Evolutionary conservation across 139 green algal species (phyloP).

Genomic region (Zygnema circumcarinatum): DNA sequence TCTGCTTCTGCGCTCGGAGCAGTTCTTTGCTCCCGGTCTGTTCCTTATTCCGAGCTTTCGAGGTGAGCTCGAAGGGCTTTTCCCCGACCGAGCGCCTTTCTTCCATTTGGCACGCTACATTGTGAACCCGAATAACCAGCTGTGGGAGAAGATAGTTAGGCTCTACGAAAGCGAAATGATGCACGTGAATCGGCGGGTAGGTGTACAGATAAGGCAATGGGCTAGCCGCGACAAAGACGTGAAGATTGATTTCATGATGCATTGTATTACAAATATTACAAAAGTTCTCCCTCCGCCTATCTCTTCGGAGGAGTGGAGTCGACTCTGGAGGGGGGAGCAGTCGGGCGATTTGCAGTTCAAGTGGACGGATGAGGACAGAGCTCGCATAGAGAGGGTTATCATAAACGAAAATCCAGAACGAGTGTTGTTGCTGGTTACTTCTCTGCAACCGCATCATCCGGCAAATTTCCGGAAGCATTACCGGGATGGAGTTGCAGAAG

Average conservation of each 20-base stretch:
- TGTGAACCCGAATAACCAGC: constrained; percentile 14
- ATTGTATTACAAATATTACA: constrained; percentile 25
- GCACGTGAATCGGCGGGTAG: background rate
- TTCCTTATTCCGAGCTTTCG: constrained; percentile 14
- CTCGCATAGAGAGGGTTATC: background rate
- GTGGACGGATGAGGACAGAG: background rate
- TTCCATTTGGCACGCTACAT: constrained; percentile 22
- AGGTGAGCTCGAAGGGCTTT: constrained; percentile 3
- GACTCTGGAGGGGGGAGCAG: background rate
- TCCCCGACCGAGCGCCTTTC: constrained; percentile 15
- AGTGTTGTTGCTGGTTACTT: constrained; percentile 26
- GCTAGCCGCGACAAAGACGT: background rate
- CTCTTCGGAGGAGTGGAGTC: background rate
- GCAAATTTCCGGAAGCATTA: constrained; percentile 7
- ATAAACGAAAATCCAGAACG: background rate
- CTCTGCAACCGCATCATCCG: background rate
- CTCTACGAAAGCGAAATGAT: background rate
- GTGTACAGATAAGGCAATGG: background rate
- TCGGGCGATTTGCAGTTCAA: background rate
- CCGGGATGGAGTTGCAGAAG: background rate
- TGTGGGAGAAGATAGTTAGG: constrained; percentile 28
- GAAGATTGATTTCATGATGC: background rate
- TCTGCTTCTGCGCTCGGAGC: constrained; percentile 7
- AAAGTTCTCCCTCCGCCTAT: background rate
- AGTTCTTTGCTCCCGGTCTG: constrained; percentile 6